Percentiles rank a stretch among this genome's conserved stretches.
Evolutionary conservation across 306 rosid genomes (phyloP).

Genomic region (Neltuma alba): DNA sequence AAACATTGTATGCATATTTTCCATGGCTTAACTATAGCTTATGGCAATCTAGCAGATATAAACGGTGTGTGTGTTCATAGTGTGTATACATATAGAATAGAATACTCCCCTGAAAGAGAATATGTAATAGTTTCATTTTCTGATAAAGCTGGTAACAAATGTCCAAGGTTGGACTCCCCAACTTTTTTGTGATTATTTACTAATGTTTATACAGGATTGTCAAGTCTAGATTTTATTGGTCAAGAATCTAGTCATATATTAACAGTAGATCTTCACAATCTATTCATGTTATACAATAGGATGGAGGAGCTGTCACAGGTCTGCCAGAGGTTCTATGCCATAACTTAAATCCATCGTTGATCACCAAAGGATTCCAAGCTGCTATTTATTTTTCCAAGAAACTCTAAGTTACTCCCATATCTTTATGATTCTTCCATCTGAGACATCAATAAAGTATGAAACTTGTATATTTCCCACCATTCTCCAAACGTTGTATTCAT

Average conservation of each 20-base stretch:
- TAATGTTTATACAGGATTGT: not conserved
- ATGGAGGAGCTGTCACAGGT: constrained; percentile 22
- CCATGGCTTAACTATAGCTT: not conserved
- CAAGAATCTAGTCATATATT: not conserved
- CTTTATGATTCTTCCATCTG: constrained; percentile 12
- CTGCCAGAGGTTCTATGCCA: constrained; percentile 28
- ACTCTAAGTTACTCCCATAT: constrained; percentile 2
- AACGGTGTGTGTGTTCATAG: not conserved
- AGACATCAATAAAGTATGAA: not conserved
- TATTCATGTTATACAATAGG: constrained; percentile 30
- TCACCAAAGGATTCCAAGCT: constrained; percentile 42
- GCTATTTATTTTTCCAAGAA: constrained; percentile 32
- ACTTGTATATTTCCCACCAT: constrained; percentile 2
- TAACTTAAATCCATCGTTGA: constrained; percentile 30
- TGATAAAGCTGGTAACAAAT: not conserved
- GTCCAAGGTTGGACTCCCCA: not conserved
- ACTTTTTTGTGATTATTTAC: not conserved
- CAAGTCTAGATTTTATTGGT: not conserved
- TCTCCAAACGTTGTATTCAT: not conserved
- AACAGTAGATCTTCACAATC: not conserved
- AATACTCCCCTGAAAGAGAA: not conserved
- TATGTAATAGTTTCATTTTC: not conserved
- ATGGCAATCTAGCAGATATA: not conserved
- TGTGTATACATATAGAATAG: not conserved
- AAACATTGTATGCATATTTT: not conserved